Base-by-base conservation (phyloP, 1,284 basidiomycete species). In the Leccinum pachyderme region DNA sequence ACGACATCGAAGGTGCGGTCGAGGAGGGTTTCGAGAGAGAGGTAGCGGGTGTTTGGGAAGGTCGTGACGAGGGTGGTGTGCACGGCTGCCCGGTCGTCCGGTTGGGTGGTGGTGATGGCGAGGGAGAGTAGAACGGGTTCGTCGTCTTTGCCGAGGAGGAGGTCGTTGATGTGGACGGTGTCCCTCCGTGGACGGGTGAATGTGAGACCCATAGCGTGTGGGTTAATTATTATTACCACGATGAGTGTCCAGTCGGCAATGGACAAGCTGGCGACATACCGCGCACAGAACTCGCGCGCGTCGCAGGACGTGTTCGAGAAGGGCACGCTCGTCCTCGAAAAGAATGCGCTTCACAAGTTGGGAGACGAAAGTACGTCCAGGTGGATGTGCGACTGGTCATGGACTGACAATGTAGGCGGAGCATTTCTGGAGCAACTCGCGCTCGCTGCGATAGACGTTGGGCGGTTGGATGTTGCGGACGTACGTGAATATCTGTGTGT, bases 381-480 rank as follows among this genome's bases (percentile, higher is more conserved):
- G 35, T 7, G 35, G 15, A n/a, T 18, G 18, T 15, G 33, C 37
- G 18, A n/a, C n/a, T 22, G 37, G 37, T 25, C 18, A 18, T 18
- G 3, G 22, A 9, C 15, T 45, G 43, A 48, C 39, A 35, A 57
- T 8, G 13, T 62, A 94, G 91, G 81, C 61, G 97, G 93, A 93
- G 80, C 87, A 2, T 85, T 94, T 58, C 75, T 95, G 13, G 96
- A 98, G 69, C 95, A 98, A 67, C 77, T 98, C 1, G 84, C 87
- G 4, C 77, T 95, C 37, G 93, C 96, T 2, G 84, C 96, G 1
- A 76, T 97, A 51, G 95, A 98, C 66, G 72, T 92, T 13, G 91
- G 91, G 15, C 78, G 86, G 53, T 65, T 88, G 39, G 83, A 91
- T 51, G 74, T 93, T n/a, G 93, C 95, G 24, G 85, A 91, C 67